A percentile compares a stretch with the other conserved stretches of the same genome.
phyloP scores from a whole-genome alignment of 225 moss, liverwort and hornwort species.

The Lunularia cruciata region DNA sequence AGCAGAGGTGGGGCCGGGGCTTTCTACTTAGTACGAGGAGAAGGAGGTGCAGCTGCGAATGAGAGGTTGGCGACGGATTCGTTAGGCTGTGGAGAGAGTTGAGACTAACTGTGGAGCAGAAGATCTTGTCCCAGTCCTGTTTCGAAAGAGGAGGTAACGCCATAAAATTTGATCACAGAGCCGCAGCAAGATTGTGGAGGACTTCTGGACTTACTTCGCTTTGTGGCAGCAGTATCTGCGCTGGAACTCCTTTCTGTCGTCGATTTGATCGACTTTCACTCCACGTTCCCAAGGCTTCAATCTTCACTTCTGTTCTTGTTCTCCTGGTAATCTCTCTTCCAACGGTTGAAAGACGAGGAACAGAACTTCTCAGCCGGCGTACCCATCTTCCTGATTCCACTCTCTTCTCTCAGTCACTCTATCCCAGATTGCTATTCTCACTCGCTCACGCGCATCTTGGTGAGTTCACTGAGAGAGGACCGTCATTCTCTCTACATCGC shows the following conservation, averaged over 20 bases:
- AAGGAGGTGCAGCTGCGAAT: too few species aligned
- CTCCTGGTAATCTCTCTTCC: neutral
- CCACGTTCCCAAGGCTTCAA: too few species aligned
- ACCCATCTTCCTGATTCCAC: neutral
- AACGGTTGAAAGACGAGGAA: neutral
- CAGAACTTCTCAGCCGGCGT: neutral
- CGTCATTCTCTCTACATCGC: neutral
- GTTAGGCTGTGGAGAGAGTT: neutral
- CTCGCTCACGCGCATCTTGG: neutral
- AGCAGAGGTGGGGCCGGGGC: neutral
- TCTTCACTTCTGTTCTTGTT: neutral
- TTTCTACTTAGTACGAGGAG: neutral
- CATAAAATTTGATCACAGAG: neutral
- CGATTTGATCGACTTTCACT: neutral
- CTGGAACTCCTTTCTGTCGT: neutral
- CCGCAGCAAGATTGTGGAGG: slow-evolving; percentile 5
- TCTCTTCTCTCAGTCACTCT: neutral
- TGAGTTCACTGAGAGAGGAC: neutral
- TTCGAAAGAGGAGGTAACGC: neutral
- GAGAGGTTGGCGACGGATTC: too few species aligned
- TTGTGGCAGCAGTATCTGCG: neutral
- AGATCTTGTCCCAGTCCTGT: neutral
- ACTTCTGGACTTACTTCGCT: neutral
- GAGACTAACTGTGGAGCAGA: neutral
- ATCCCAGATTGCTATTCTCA: slow-evolving; percentile 1